Percentiles rank a stretch among this genome's conserved stretches.
phyloP scores from a whole-genome alignment of 202 grass and related monocot species.

The Elaeis oleifera region DNA sequence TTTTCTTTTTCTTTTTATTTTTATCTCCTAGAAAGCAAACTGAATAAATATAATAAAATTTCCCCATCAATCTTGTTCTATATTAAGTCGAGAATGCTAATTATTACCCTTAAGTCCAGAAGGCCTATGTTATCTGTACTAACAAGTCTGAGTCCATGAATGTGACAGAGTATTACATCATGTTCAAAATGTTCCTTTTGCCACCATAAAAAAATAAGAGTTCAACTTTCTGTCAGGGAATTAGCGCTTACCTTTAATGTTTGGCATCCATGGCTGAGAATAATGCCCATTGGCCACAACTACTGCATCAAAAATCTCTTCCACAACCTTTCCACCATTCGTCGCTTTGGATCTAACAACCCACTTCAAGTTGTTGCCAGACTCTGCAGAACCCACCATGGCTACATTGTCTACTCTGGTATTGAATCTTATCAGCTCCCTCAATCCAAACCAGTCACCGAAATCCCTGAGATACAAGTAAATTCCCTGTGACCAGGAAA shows the following conservation, averaged over 20 bases:
- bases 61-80: no score
- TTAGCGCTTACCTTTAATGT: slow-evolving; percentile 12
- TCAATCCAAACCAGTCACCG: slow-evolving; percentile 20
- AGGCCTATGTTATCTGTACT: no score
- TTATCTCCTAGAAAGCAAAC: no score
- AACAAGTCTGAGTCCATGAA: no score
- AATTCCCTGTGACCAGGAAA: slow-evolving; percentile 25
- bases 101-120: no score
- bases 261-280: slow-evolving; percentile 26
- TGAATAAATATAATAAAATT: no score
- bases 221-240: no score
- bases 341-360: neutral
- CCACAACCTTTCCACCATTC: neutral
- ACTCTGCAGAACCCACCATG: neutral
- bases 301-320: slow-evolving; percentile 22
- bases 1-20: no score
- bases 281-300: slow-evolving; percentile 27
- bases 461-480: slow-evolving; percentile 27
- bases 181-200: no score
- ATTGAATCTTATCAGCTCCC: slow-evolving; percentile 21
- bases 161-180: no score
- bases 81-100: no score
- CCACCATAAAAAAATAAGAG: no score
- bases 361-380: neutral
- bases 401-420: slow-evolving; percentile 18